Conservation (phyloP, 2,329 filamentous ascomycete genomes). For the Fulvia fulva region DNA sequence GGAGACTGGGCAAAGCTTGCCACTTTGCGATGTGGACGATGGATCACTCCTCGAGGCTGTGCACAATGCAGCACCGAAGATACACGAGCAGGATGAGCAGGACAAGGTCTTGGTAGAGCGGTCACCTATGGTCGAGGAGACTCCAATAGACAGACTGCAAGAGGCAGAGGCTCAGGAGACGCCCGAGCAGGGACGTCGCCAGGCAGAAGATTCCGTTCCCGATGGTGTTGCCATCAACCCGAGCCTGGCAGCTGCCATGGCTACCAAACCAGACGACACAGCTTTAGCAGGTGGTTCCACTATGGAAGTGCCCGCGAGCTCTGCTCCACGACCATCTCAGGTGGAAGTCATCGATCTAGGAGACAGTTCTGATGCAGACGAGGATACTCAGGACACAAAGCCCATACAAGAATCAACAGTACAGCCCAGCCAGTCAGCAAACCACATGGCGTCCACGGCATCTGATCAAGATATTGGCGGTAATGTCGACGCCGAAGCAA, state of each 20-base stretch:
- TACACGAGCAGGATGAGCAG: background rate
- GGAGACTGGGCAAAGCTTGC: background rate
- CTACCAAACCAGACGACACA: background rate
- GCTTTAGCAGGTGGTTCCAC: too few relatives aligned
- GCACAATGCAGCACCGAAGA: background rate
- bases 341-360: constrained; percentile 25
- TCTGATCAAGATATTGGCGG: too few relatives aligned
- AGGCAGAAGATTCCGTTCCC: constrained; percentile 4
- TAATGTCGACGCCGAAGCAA: background rate
- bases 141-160: background rate
- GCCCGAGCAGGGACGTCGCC: background rate
- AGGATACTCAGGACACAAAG: background rate
- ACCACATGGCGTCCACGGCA: too few relatives aligned
- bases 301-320: too few relatives aligned
- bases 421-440: background rate
- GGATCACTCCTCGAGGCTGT: constrained; percentile 6
- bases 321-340: constrained; percentile 10
- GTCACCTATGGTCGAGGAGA: background rate
- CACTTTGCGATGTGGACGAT: constrained; percentile 1
- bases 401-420: background rate
- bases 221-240: constrained; percentile 4
- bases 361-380: constrained; percentile 24
- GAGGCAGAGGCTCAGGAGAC: background rate
- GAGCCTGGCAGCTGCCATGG: constrained; percentile 4
- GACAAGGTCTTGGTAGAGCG: background rate